These are phyloP conservation scores for Neurospora sp. DNA, from an alignment of 2,329 filamentous ascomycete species.

Conservation along the genomic window DNA sequence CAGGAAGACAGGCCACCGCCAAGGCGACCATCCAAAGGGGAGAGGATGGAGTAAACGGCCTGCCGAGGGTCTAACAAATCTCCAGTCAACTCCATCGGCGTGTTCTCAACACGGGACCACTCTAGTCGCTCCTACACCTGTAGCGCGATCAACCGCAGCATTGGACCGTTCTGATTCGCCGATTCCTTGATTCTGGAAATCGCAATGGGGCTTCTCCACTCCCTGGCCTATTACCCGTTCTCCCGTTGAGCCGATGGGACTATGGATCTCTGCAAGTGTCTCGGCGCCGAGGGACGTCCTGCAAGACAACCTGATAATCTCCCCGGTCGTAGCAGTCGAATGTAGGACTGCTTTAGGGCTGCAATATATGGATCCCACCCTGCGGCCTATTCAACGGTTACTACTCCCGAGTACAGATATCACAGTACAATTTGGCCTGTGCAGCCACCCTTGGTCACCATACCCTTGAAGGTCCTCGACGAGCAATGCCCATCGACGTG, in stretches of 20 bases:
- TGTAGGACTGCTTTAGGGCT: neutral
- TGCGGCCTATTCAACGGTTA: neutral
- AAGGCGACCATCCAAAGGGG: neutral
- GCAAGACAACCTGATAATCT: neutral
- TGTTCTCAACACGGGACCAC: neutral
- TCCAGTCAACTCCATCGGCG: neutral
- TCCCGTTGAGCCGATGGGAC: neutral
- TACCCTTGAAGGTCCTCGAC: neutral
- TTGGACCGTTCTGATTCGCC: neutral
- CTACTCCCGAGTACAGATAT: neutral
- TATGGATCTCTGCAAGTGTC: neutral
- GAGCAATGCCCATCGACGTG: neutral
- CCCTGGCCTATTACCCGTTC: neutral
- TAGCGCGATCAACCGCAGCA: neutral
- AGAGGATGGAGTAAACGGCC: neutral
- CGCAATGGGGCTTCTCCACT: neutral
- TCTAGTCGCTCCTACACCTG: neutral
- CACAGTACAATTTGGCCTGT: neutral
- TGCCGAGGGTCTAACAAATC: neutral
- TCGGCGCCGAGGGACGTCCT: neutral
- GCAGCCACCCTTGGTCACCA: neutral
- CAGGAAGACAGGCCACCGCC: neutral
- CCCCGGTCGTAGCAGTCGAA: neutral
- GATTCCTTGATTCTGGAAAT: neutral
- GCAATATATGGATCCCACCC: neutral